Evolutionary conservation across 2,329 filamentous ascomycete species (phyloP).

Genomic region (Colletotrichum sojae): DNA sequence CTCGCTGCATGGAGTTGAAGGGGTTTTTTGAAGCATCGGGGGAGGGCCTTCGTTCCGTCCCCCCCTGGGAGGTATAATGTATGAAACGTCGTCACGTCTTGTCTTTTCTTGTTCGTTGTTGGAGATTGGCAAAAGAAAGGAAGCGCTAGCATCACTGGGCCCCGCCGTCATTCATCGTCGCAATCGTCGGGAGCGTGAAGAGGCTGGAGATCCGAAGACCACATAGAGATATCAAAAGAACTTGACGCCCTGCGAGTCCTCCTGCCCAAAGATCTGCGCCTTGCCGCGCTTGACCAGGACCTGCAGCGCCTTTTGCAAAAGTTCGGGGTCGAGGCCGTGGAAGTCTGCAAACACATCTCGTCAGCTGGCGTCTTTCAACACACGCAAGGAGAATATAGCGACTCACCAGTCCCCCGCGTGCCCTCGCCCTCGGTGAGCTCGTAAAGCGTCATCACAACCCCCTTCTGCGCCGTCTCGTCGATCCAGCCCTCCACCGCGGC

Average conservation of each 20-base stretch:
- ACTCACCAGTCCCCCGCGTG: conserved; percentile 75
- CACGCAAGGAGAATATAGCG: not conserved
- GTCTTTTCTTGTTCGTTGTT: not conserved
- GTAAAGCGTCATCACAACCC: conserved; percentile 90
- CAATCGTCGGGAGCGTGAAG: too few relatives aligned
- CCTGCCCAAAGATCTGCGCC: conserved; percentile 92
- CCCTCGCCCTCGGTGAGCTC: conserved; percentile 92
- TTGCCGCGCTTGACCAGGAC: conserved; percentile 91
- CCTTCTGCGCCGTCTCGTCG: conserved; percentile 90
- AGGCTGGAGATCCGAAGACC: too few relatives aligned
- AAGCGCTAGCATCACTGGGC: too few relatives aligned
- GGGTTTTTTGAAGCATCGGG: not conserved
- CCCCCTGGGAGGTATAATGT: conserved; percentile 8
- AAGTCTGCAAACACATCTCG: conserved; percentile 77
- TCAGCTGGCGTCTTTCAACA: conserved; percentile 37
- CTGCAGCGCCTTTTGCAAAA: conserved; percentile 84
- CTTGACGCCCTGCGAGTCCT: conserved; percentile 92
- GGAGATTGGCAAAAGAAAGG: conserved; percentile 7
- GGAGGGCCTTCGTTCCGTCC: not conserved
- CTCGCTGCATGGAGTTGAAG: conserved; percentile 22
- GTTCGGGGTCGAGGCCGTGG: conserved; percentile 86
- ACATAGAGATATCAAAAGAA: conserved; percentile 78
- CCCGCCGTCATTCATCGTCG: too few relatives aligned
- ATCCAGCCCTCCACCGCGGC: conserved; percentile 83
- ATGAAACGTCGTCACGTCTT: conserved; percentile 17